Percentiles rank a stretch among this genome's conserved stretches.
Evolutionary conservation across 805 yeast genomes (phyloP).

Genomic region (Metschnikowia noctiluminum): DNA sequence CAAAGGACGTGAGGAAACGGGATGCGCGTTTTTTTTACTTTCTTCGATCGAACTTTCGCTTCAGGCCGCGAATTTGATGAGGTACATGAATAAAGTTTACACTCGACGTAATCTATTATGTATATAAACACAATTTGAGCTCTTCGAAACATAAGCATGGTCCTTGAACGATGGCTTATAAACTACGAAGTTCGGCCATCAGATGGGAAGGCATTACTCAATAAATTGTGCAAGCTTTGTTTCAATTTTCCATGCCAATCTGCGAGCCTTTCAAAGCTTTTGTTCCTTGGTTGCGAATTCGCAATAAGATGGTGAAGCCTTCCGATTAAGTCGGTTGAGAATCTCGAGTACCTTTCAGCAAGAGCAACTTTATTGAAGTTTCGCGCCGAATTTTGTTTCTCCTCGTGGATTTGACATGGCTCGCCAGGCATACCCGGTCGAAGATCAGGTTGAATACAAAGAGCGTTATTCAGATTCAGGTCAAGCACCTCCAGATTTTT

Average conservation of each 20-base stretch:
- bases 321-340: conserved; percentile 26
- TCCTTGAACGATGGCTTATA: too few relatives aligned
- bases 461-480: neutral
- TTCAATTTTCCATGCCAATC: conserved; percentile 9
- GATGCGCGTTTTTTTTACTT: too few relatives aligned
- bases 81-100: neutral
- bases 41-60: too few relatives aligned
- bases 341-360: conserved; percentile 6
- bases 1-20: too few relatives aligned
- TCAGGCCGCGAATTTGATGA: neutral
- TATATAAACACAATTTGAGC: neutral
- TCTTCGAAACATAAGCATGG: neutral
- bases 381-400: too few relatives aligned
- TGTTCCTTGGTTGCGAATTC: conserved; percentile 12
- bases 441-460: too few relatives aligned
- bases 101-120: neutral
- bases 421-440: too few relatives aligned
- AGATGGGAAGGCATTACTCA: conserved; percentile 2
- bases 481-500: neutral
- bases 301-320: conserved; percentile 18
- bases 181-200: neutral
- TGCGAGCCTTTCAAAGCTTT: conserved; percentile 11
- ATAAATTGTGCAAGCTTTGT: conserved; percentile 4
- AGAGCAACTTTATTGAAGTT: neutral
- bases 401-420: too few relatives aligned